Evolutionary conservation across 805 yeast species (phyloP).

Genomic region (Hanseniaspora occidentalis): DNA sequence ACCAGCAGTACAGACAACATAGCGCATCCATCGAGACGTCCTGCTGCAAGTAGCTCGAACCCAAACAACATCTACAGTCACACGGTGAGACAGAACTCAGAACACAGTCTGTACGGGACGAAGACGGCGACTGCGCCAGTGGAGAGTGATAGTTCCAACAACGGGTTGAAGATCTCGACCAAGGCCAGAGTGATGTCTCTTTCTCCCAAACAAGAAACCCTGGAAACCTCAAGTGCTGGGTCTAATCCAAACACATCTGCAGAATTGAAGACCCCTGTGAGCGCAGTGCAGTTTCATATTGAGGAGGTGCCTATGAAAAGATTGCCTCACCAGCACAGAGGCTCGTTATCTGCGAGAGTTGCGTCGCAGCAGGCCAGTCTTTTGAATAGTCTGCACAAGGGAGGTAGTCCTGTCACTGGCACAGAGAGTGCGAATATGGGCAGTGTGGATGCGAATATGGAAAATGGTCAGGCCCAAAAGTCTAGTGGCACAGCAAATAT

Average conservation of each 20-base stretch:
- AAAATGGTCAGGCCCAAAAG: too few relatives aligned
- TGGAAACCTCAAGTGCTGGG: neutral
- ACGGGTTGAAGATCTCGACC: neutral
- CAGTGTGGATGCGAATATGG: too few relatives aligned
- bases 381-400: too few relatives aligned
- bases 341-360: constrained; percentile 45
- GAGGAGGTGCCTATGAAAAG: constrained; percentile 29
- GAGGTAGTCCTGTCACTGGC: too few relatives aligned
- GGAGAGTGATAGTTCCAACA: neutral
- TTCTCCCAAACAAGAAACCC: constrained; percentile 1
- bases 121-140: too few relatives aligned
- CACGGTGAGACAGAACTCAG: constrained; percentile 7
- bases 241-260: neutral
- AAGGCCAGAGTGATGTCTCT: neutral
- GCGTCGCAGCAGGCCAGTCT: neutral
- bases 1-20: neutral
- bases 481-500: too few relatives aligned
- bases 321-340: constrained; percentile 31
- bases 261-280: constrained; percentile 7
- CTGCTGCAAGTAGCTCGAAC: neutral
- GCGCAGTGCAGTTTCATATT: constrained; percentile 35
- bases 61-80: constrained; percentile 4
- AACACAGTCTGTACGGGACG: constrained; percentile 5
- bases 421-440: too few relatives aligned
- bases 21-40: neutral